Evolutionary conservation across 2,329 filamentous ascomycete species (phyloP), one percentile per base, ranked within the genome.

Genomic region (Colletotrichum truncatum): DNA sequence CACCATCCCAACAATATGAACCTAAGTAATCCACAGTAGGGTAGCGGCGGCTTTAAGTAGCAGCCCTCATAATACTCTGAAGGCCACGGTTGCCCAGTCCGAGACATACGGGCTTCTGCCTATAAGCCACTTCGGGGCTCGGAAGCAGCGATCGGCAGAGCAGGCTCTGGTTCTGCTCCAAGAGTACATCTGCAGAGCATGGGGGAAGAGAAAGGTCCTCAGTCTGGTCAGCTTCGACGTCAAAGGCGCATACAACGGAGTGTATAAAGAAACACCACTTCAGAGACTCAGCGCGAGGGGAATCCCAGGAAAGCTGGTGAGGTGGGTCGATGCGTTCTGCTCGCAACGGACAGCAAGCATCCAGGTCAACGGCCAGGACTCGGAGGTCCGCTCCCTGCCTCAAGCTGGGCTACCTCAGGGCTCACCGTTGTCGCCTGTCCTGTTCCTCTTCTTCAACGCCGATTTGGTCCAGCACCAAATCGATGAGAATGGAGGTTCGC

Each of bases 171-270:
- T 56, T 2, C 36, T 56, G 6, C 51, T 63, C 11, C 16, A 55
- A 21, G 59, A 56, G n/a, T 21, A 51, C 4, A 51, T 62, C 23
- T 55, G 41, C 58, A 26, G 12, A 11, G 49, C 58, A 4, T 52
- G 12, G 30, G 39, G 38, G 14, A 32, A 23, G 36, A 45, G 67
- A 49, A 71, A 73, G 64, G 72, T 75, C 7, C 64, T 78, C 5
- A 77, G 73, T 52, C 68, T 79, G 9, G 68, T 78, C 48, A 77
- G 73, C 57, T 80, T 80, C 52, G 74, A 81, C 68, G 70, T 81
- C 2, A 80, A 81, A 65, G 76, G 77, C 18, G 78, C 75, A 53
- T 81, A 78, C 60, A 81, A 81, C 49, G 70, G 78, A 14, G 76
- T 81, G 12, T 77, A 67, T 25, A 78, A 77, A 60, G 72, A 77